A percentile compares a stretch with the other conserved stretches of the same genome.
These are phyloP conservation scores for Trifolium subterraneum DNA, from an alignment of 306 rosid species.

Conservation along the genomic window DNA sequence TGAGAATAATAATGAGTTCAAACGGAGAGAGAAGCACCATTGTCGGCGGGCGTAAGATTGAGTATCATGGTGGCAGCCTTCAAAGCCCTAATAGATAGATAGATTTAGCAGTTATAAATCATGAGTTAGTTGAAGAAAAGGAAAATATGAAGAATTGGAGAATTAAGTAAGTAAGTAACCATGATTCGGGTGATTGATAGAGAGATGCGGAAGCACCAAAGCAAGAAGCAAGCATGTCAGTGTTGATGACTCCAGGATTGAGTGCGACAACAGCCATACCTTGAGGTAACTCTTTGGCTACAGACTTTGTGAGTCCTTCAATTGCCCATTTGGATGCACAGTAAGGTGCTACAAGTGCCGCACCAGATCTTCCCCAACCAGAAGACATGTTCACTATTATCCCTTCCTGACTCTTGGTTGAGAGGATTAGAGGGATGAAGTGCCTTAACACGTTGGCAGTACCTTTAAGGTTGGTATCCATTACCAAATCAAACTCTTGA, in stretches of 20 bases:
- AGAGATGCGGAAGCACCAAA: slow-evolving; percentile 68
- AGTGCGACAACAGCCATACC: slow-evolving; percentile 87
- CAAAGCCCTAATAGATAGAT: slow-evolving; percentile 56
- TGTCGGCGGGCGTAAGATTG: slow-evolving; percentile 74
- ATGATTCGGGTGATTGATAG: slow-evolving; percentile 75
- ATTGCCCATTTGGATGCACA: slow-evolving; percentile 97
- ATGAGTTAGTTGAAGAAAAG: not conserved
- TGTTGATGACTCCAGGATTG: slow-evolving; percentile 82
- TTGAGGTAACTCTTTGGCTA: slow-evolving; percentile 79
- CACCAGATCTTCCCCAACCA: slow-evolving; percentile 98
- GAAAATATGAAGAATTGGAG: not conserved
- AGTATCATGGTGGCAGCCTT: slow-evolving; percentile 91
- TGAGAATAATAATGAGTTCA: too few relatives aligned
- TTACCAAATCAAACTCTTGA: slow-evolving; percentile 73
- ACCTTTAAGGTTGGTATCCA: slow-evolving; percentile 85
- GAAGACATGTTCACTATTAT: slow-evolving; percentile 89
- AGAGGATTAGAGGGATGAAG: slow-evolving; percentile 76
- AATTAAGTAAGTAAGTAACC: slow-evolving; percentile 42
- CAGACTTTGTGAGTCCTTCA: slow-evolving; percentile 80
- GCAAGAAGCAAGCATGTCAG: slow-evolving; percentile 93
- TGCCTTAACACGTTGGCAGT: slow-evolving; percentile 76
- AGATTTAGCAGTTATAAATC: not conserved
- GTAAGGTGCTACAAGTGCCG: slow-evolving; percentile 89
- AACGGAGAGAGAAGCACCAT: slow-evolving; percentile 91
- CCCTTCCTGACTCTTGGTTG: not conserved